phyloP scores from a whole-genome alignment of 305 asterid species.

The Solanum hybrid region DNA sequence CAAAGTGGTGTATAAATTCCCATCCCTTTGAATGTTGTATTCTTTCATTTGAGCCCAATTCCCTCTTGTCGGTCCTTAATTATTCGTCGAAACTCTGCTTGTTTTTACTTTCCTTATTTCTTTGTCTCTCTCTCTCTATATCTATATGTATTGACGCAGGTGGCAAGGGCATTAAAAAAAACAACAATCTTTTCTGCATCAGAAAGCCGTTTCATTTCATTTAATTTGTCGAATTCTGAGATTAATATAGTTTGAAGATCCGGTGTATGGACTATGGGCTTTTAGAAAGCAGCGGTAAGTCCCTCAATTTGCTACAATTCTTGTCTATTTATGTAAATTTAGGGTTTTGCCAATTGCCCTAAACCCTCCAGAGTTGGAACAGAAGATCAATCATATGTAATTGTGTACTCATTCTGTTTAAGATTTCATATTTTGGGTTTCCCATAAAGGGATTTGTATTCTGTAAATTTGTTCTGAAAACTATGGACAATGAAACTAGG shows the following conservation, averaged over 20 bases:
- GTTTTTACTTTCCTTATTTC: neutral
- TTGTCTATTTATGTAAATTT: neutral
- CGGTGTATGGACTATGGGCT: slow-evolving; percentile 7
- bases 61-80: neutral
- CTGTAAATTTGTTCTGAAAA: neutral
- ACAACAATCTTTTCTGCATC: neutral
- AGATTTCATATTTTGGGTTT: neutral
- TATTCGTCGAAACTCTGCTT: neutral
- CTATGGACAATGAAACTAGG: neutral
- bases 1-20: neutral
- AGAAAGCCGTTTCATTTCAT: neutral
- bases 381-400: neutral
- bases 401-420: neutral
- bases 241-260: neutral
- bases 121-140: neutral
- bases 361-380: neutral
- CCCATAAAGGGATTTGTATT: neutral
- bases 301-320: neutral
- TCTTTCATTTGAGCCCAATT: neutral
- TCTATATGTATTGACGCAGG: neutral
- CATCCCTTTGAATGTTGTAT: neutral
- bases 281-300: slow-evolving; percentile 19
- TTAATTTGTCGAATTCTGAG: neutral
- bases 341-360: neutral
- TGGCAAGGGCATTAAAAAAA: too few relatives aligned